A percentile compares a stretch with the other conserved stretches of the same genome.
phyloP scores from a whole-genome alignment of 148 eudicot genomes.

The Pharnaceum exiguum region DNA sequence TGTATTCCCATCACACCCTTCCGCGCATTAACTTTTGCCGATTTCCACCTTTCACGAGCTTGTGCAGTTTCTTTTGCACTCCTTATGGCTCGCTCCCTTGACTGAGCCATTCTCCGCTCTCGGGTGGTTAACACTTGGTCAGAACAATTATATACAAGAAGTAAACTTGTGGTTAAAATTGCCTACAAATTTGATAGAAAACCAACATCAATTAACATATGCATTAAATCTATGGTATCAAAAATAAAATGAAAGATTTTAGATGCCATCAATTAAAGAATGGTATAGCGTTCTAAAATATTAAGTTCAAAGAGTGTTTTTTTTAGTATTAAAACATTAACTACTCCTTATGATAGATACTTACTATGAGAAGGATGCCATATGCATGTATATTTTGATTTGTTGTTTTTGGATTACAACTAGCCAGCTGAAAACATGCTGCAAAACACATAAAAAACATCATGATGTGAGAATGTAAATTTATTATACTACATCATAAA shows the following conservation, averaged over 20 bases:
- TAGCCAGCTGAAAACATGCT: constrained; percentile 80
- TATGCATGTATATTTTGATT: constrained; percentile 74
- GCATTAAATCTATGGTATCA: too few species aligned
- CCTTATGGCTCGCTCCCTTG: constrained; percentile 72
- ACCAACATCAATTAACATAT: background rate
- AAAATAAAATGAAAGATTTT: too few species aligned
- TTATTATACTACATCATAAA: too few species aligned
- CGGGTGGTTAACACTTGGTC: constrained; percentile 78
- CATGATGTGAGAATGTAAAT: too few species aligned
- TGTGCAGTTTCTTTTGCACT: constrained; percentile 85
- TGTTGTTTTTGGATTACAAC: constrained; percentile 56
- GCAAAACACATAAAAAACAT: constrained; percentile 24
- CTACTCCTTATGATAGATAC: background rate
- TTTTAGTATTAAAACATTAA: background rate
- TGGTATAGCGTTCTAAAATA: background rate
- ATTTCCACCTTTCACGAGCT: constrained; percentile 76
- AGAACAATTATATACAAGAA: constrained; percentile 75
- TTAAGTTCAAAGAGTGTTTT: background rate
- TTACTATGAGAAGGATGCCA: constrained; percentile 75
- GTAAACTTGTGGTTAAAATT: constrained; percentile 47
- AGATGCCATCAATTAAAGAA: too few species aligned
- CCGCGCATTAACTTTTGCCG: constrained; percentile 60
- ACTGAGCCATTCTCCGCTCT: constrained; percentile 60
- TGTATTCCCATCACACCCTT: constrained; percentile 48
- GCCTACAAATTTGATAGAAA: constrained; percentile 32